These are phyloP conservation scores for Podila verticillata DNA, from an alignment of 192 early-diverging fungal species.

Conservation along the genomic window DNA sequence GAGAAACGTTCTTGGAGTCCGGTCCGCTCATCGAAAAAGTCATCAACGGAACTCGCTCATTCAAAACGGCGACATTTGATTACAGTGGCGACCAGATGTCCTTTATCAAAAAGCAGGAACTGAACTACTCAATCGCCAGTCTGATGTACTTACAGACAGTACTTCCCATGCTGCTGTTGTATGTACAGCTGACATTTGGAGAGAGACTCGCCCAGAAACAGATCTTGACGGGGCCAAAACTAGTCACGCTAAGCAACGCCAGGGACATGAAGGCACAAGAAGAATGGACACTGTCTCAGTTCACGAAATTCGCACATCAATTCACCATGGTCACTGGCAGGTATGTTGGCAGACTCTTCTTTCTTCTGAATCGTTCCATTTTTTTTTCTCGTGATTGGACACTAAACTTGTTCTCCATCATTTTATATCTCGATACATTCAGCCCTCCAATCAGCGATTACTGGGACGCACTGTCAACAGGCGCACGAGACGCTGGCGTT, in stretches of 20 bases:
- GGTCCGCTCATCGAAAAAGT: neutral
- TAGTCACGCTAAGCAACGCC: conserved; percentile 25
- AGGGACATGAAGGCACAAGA: conserved; percentile 34
- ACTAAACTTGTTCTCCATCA: too few species aligned
- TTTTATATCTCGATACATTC: neutral
- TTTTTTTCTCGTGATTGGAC: neutral
- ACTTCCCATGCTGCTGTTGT: conserved; percentile 21
- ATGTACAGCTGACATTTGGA: conserved; percentile 30
- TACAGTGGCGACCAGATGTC: conserved; percentile 8
- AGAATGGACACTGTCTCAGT: conserved; percentile 8
- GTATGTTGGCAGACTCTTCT: neutral
- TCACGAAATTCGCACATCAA: neutral
- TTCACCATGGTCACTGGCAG: conserved; percentile 41
- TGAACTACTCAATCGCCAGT: conserved; percentile 32
- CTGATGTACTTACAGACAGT: conserved; percentile 34
- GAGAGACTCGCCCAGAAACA: conserved; percentile 22
- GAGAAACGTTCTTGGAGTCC: conserved; percentile 5
- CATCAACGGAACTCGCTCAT: conserved; percentile 27
- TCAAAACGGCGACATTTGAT: conserved; percentile 41
- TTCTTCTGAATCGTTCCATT: neutral
- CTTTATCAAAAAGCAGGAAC: neutral
- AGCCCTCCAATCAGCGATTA: conserved; percentile 26
- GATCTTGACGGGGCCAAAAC: conserved; percentile 30
- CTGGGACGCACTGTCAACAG: conserved; percentile 34
- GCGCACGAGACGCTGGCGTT: conserved; percentile 33